These are phyloP conservation scores for Ceratobasidium sp. DNA, from an alignment of 1,284 basidiomycete genomes.

Conservation along the genomic window DNA sequence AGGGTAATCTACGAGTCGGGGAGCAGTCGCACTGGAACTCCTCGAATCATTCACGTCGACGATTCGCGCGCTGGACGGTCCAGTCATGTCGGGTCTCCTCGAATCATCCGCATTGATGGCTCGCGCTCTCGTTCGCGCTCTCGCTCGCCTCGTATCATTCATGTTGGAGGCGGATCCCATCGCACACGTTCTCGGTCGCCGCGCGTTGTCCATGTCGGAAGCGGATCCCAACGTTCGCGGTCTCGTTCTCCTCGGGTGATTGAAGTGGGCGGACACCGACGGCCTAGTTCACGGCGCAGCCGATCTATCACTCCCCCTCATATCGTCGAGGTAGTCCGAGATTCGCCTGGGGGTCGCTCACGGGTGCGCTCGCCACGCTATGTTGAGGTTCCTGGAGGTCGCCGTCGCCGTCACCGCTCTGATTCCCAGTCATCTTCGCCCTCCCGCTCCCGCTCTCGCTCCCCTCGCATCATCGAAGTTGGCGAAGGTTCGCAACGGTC, in stretches of 20 bases:
- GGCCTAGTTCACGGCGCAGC: neutral
- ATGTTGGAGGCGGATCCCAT: neutral
- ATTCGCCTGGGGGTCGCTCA: neutral
- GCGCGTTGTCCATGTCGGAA: neutral
- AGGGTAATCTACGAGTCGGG: neutral
- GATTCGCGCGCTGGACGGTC: neutral
- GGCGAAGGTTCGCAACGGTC: neutral
- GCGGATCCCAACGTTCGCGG: neutral
- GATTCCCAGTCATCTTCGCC: constrained; percentile 7
- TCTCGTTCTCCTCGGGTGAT: neutral
- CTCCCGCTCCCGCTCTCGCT: constrained; percentile 10
- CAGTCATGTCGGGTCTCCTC: neutral
- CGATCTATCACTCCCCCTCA: constrained; percentile 13
- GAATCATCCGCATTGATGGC: constrained; percentile 1
- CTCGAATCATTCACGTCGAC: constrained; percentile 13
- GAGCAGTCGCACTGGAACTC: constrained; percentile 5
- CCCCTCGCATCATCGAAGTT: constrained; percentile 12
- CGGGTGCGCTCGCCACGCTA: constrained; percentile 24
- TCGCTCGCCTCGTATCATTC: constrained; percentile 23
- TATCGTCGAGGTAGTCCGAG: constrained; percentile 40
- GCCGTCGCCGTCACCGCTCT: constrained; percentile 10
- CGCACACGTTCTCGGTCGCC: neutral
- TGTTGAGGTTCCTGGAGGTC: constrained; percentile 27
- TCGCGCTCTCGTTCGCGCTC: constrained; percentile 6
- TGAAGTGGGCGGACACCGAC: neutral